A percentile compares a stretch with the other conserved stretches of the same genome.
These are phyloP conservation scores for Blumeria graminis DNA, from an alignment of 2,329 filamentous ascomycete species.

Conservation along the genomic window DNA sequence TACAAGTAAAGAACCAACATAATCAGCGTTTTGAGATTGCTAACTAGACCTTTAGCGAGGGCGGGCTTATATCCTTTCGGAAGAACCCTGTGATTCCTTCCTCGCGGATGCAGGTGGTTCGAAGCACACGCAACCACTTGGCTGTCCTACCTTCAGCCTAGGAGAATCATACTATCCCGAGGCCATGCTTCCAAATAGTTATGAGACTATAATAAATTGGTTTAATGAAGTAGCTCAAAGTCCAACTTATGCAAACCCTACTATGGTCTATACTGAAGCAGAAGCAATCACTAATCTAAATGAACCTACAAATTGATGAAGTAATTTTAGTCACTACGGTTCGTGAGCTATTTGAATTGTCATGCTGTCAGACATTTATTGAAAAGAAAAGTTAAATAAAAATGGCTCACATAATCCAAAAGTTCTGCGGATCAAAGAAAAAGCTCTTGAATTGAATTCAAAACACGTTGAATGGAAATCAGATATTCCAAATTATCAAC, in stretches of 20 bases:
- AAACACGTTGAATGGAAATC: no score
- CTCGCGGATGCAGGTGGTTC: conserved; percentile 26
- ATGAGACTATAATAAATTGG: conserved; percentile 32
- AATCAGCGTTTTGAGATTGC: background rate
- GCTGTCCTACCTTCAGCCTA: conserved; percentile 46
- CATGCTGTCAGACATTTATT: no score
- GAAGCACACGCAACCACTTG: conserved; percentile 18
- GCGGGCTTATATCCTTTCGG: conserved; percentile 34
- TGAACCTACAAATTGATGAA: no score
- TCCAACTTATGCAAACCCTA: conserved; percentile 18
- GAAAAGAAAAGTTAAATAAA: no score
- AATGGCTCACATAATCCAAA: no score
- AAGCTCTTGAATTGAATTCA: no score
- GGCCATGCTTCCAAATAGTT: conserved; percentile 31
- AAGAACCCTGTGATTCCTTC: conserved; percentile 25
- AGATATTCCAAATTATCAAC: no score
- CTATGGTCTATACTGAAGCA: conserved; percentile 2
- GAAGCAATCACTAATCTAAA: background rate
- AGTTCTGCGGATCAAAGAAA: no score
- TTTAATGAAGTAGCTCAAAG: conserved; percentile 30
- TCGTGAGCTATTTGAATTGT: no score
- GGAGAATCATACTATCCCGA: conserved; percentile 36
- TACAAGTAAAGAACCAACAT: conserved; percentile 19
- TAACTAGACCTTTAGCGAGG: conserved; percentile 21
- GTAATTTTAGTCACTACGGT: no score